Conservation (phyloP, 352 stramenopile genomes). For the Achlya hypogyna region DNA sequence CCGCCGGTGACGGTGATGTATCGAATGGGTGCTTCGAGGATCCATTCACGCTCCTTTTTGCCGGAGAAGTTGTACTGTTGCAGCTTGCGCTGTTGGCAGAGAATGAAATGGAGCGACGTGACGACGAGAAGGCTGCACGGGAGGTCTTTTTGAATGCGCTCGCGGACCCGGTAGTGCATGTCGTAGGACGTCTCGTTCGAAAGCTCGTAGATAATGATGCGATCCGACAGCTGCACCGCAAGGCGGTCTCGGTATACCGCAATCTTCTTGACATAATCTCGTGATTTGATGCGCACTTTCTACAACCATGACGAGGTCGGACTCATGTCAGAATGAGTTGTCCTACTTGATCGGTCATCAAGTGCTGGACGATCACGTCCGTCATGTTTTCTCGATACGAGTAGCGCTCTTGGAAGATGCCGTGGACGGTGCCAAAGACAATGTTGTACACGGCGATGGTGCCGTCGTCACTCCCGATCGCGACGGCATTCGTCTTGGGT, state of each 20-base stretch:
- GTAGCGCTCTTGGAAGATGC: slow-evolving; percentile 90
- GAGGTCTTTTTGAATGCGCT: slow-evolving; percentile 77
- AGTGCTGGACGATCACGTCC: slow-evolving; percentile 93
- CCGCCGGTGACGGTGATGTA: slow-evolving; percentile 90
- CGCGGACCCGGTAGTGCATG: slow-evolving; percentile 90
- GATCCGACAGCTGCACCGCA: slow-evolving; percentile 89
- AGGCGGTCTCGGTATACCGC: slow-evolving; percentile 89
- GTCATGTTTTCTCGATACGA: slow-evolving; percentile 92
- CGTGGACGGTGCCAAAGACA: slow-evolving; percentile 87
- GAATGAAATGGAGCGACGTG: slow-evolving; percentile 86
- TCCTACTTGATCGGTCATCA: slow-evolving; percentile 83
- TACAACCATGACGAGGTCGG: background rate
- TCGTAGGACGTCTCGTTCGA: slow-evolving; percentile 80
- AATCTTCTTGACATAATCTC: slow-evolving; percentile 93
- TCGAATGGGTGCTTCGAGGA: slow-evolving; percentile 82
- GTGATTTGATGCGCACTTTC: slow-evolving; percentile 91
- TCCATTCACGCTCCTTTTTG: slow-evolving; percentile 78
- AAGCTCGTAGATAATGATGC: slow-evolving; percentile 92
- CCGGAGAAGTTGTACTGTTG: slow-evolving; percentile 88
- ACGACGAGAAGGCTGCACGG: slow-evolving; percentile 84
- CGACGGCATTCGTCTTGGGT: slow-evolving; percentile 83
- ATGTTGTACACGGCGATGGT: slow-evolving; percentile 79
- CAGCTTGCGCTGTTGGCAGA: slow-evolving; percentile 89
- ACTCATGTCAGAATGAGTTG: background rate
- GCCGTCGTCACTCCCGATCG: slow-evolving; percentile 80